Evolutionary conservation across 2,329 filamentous ascomycete genomes (phyloP), one percentile per base, ranked within the genome.

Genomic region (Fusarium compactum): DNA sequence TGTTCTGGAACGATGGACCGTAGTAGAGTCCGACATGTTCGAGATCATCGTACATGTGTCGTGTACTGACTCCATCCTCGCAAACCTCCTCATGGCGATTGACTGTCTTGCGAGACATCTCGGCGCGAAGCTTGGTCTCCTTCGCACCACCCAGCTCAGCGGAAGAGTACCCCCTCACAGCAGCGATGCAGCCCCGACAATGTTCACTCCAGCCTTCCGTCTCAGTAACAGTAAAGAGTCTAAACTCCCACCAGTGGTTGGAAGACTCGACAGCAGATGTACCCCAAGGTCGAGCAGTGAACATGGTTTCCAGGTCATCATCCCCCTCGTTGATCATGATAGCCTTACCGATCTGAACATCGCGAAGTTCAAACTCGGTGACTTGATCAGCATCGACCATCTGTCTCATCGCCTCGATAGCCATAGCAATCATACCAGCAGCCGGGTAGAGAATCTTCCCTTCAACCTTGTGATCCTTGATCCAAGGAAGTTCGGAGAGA

Each of bases 121-220:
- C 20, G 3, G 4, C 27, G 8, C 40, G 27, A 14, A 44, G 18
- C 40, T 25, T 45, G 5, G 11, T 44, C 20, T 55, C 52, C 20
- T 45, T 44, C 6, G 27, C 27, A 20, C 27, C 40, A 5, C 40
- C 52, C n/a, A 55, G 4, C 5, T 44, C 40, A 15, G 40, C 52
- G 16, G 40, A 44, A 2, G 52, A 10, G 6, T 24, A 14, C 3
- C 12, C 15, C 40, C 34, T 44, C n/a, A 44, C 27, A 11, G 52
- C 40, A 15, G 40, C 27, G 27, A 55, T 55, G 6, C 40, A 55
- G 6, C 52, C 52, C 4, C 40, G 27, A 8, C 40, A 55, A 11
- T 55, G 52, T 16, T 55, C 52, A 25, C 40, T 55, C 52, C 52
- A 55, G 20, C 27, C 40, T n/a, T 55, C 52, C 8, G 16, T 34